Percentiles rank a stretch among this genome's conserved stretches.
Evolutionary conservation across 768 basidiomycete genomes (phyloP).

Genomic region (Saitozyma sp.): DNA sequence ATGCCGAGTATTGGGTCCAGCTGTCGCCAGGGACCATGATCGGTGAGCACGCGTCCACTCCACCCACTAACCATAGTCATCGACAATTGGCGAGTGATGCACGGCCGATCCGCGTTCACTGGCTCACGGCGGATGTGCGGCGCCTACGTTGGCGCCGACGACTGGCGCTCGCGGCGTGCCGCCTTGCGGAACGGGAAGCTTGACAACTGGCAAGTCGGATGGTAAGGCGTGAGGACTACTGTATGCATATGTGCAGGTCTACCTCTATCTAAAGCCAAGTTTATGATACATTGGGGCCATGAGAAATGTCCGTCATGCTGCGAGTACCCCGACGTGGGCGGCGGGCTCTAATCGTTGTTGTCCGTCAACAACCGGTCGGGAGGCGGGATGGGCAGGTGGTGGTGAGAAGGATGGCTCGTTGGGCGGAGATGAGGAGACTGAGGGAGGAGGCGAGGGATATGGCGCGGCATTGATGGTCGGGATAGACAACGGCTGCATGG

Average conservation of each 20-base stretch:
- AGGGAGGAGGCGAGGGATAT: conserved; percentile 35
- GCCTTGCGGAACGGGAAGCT: conserved; percentile 17
- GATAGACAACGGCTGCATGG: not conserved
- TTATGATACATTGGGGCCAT: too few relatives aligned
- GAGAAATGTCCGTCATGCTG: too few relatives aligned
- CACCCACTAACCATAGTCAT: conserved; percentile 60
- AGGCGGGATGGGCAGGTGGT: too few relatives aligned
- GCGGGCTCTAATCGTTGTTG: too few relatives aligned
- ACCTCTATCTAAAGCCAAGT: too few relatives aligned
- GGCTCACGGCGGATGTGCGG: conserved; percentile 92
- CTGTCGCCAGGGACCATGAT: conserved; percentile 71
- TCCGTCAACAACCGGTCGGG: too few relatives aligned
- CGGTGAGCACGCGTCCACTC: conserved; percentile 55
- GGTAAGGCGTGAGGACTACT: conserved; percentile 8
- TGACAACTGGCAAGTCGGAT: conserved; percentile 28
- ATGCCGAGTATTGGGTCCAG: conserved; percentile 90
- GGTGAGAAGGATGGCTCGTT: too few relatives aligned
- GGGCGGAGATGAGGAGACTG: conserved; percentile 27
- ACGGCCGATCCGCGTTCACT: conserved; percentile 86
- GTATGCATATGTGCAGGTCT: too few relatives aligned
- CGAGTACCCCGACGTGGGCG: too few relatives aligned
- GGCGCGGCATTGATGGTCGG: not conserved
- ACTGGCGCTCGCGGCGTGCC: conserved; percentile 73
- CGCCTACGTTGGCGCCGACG: conserved; percentile 89
- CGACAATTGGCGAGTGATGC: conserved; percentile 90